These are phyloP conservation scores for Scenedesmus sp. DNA, from an alignment of 163 green algal genomes.

Conservation along the genomic window DNA sequence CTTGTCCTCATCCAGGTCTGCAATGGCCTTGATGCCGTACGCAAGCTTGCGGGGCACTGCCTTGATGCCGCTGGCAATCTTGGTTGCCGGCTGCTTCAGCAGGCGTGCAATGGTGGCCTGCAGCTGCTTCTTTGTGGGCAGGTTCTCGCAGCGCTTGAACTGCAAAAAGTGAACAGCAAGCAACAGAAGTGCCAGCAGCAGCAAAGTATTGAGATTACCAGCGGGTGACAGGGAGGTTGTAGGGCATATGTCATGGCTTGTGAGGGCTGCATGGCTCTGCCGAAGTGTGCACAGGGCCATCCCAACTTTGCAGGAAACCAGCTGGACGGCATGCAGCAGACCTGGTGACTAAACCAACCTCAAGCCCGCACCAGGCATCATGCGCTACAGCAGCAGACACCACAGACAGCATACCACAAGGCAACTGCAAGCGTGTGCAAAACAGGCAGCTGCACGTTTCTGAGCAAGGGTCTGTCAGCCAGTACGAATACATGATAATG, in stretches of 20 bases:
- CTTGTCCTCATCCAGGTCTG: constrained; percentile 77
- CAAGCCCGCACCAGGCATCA: no score
- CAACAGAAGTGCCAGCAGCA: background rate
- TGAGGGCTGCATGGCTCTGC: background rate
- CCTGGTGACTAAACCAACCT: no score
- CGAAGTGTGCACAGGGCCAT: background rate
- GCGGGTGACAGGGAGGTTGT: no score
- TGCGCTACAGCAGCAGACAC: no score
- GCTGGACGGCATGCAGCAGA: no score
- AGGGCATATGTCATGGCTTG: no score
- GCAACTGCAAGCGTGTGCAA: background rate
- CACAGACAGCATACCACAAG: background rate
- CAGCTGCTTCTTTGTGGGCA: constrained; percentile 93
- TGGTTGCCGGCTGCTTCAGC: constrained; percentile 89
- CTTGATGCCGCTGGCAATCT: constrained; percentile 89
- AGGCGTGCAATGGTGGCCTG: constrained; percentile 84
- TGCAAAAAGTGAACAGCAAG: constrained; percentile 38
- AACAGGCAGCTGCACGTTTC: background rate
- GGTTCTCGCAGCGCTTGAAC: constrained; percentile 85
- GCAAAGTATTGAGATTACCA: no score
- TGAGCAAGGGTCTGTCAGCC: constrained; percentile 8
- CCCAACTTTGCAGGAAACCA: no score
- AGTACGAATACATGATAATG: constrained; percentile 30
- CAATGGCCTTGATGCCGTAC: constrained; percentile 80
- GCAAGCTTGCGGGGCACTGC: constrained; percentile 91